These are phyloP conservation scores for Begonia fuchsioides DNA, from an alignment of 306 rosid genomes.

Conservation along the genomic window DNA sequence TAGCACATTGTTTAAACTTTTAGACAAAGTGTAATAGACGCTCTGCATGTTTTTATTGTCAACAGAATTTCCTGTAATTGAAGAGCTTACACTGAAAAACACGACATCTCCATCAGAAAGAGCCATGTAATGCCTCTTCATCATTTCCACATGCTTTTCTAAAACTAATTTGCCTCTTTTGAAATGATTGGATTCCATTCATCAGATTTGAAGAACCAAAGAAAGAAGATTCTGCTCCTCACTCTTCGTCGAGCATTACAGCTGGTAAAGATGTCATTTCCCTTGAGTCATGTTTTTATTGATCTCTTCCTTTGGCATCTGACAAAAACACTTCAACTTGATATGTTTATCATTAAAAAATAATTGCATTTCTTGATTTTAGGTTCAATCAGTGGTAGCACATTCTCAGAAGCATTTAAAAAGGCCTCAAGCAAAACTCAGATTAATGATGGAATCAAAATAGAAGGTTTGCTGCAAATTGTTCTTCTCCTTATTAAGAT, in stretches of 20 bases:
- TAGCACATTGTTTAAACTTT: too few species aligned
- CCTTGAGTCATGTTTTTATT: too few species aligned
- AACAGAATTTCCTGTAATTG: slow-evolving; percentile 39
- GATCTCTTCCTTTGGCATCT: too few species aligned
- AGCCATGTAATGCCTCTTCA: slow-evolving; percentile 23
- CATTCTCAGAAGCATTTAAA: slow-evolving; percentile 32
- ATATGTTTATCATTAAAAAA: neutral
- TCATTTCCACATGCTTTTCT: slow-evolving; percentile 13
- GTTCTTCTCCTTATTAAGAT: slow-evolving; percentile 12
- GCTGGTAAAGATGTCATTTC: slow-evolving; percentile 36
- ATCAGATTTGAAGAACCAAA: slow-evolving; percentile 48
- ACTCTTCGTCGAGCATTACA: slow-evolving; percentile 25
- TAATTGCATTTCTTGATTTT: slow-evolving; percentile 13
- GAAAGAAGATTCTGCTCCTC: slow-evolving; percentile 22
- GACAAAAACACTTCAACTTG: too few species aligned
- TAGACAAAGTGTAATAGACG: too few species aligned
- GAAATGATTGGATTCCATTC: slow-evolving; percentile 10
- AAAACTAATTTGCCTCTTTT: neutral
- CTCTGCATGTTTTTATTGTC: slow-evolving; percentile 5
- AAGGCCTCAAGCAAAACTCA: slow-evolving; percentile 32
- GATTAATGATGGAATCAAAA: slow-evolving; percentile 30
- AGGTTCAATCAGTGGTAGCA: slow-evolving; percentile 28
- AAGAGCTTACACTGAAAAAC: slow-evolving; percentile 46
- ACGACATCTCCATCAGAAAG: slow-evolving; percentile 34
- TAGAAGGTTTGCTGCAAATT: slow-evolving; percentile 41